phyloP scores from a whole-genome alignment of 345 rosid genomes.

The Pugionium dolabratum region DNA sequence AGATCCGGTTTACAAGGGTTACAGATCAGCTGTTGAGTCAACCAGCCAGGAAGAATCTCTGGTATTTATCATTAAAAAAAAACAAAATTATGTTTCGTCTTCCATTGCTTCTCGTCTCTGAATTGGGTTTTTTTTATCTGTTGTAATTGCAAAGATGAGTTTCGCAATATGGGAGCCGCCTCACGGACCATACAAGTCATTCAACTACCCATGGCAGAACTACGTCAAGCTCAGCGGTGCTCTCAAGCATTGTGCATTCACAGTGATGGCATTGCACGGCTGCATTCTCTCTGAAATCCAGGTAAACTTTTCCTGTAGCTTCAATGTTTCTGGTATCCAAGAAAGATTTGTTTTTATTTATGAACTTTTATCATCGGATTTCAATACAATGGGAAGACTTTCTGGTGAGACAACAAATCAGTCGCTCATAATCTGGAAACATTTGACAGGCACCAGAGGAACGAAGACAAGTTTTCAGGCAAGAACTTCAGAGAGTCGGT shows the following conservation, averaged over 20 bases:
- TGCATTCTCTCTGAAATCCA: constrained; percentile 95
- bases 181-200: constrained; percentile 78
- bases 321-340: background rate
- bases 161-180: constrained; percentile 99
- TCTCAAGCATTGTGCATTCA: constrained; percentile 92
- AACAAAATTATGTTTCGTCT: background rate
- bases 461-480: constrained; percentile 61
- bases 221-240: constrained; percentile 89
- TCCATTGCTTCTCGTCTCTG: constrained; percentile 5
- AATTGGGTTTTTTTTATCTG: constrained; percentile 8
- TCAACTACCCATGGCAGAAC: constrained; percentile 88
- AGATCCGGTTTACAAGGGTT: constrained; percentile 81
- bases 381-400: background rate
- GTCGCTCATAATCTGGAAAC: background rate
- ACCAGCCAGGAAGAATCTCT: constrained; percentile 88
- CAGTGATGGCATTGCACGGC: constrained; percentile 93
- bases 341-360: background rate
- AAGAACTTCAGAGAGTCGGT: constrained; percentile 72
- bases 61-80: constrained; percentile 46
- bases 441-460: constrained; percentile 75
- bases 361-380: background rate
- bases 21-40: constrained; percentile 87
- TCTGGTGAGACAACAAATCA: background rate
- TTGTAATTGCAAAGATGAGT: constrained; percentile 55
- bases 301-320: constrained; percentile 44